These are phyloP conservation scores for Stevia rebaudiana DNA, from an alignment of 140 eudicot species.

Conservation along the genomic window DNA sequence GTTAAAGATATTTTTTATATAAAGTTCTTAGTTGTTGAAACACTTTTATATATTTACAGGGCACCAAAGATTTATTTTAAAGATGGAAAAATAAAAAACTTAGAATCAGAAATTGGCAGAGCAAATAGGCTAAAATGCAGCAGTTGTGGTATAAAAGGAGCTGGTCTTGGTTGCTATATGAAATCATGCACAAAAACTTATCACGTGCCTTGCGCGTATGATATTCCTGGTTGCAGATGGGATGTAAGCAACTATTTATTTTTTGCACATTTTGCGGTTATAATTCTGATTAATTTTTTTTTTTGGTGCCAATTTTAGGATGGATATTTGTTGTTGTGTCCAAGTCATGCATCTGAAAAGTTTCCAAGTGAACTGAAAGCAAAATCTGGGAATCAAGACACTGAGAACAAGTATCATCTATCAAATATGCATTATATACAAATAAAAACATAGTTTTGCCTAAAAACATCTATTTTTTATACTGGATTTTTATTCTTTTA, in stretches of 20 bases:
- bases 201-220: constrained; percentile 79
- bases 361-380: constrained; percentile 58
- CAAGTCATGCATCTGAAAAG: constrained; percentile 42
- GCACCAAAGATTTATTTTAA: constrained; percentile 56
- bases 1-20: not conserved
- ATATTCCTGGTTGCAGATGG: constrained; percentile 67
- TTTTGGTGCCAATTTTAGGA: constrained; percentile 30
- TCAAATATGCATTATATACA: not conserved
- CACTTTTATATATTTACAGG: constrained; percentile 39
- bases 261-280: not conserved
- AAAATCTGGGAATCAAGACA: constrained; percentile 27
- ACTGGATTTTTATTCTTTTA: no score
- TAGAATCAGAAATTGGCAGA: constrained; percentile 60
- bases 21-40: not conserved
- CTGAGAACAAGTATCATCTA: constrained; percentile 9
- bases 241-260: constrained; percentile 45
- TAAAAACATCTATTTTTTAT: no score
- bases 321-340: constrained; percentile 58
- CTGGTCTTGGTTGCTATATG: constrained; percentile 74
- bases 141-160: constrained; percentile 70
- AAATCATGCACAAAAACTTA: constrained; percentile 52
- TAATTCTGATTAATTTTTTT: not conserved
- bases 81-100: constrained; percentile 41
- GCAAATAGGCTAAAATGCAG: constrained; percentile 76
- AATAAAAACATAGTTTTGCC: no score